Base-by-base conservation (phyloP, 1,284 basidiomycete species). In the Boletus austroedulis region DNA sequence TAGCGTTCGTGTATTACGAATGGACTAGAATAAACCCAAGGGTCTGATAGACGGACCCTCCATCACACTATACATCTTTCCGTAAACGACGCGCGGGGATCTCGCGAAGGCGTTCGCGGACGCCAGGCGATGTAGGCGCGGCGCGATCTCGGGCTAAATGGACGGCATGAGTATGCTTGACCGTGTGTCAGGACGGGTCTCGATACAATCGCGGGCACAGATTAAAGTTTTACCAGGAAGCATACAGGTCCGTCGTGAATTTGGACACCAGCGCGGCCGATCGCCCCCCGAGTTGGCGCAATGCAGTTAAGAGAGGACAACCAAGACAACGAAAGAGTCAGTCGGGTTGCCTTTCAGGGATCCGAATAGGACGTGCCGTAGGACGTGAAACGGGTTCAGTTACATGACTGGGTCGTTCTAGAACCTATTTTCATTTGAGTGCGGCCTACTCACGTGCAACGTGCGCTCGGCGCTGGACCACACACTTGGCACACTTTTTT, bases 51-150 rank as follows among this genome's bases (percentile, higher is more conserved):
- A 57, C 11, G 28, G 23, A 29, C 29, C 24, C n/a, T 8, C 15
- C 26, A 24, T 62, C 48, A 68, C 63, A 53, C 64, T 32, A 66
- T 50, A 5, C 6, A 15, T n/a, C 29, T 48, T 68, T 32, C 62
- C 56, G 58, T 60, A 67, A 62, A 12, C 54, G 63, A 50, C 2
- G 55, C 65, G 65, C 68, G 67, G 67, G 67, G 65, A 69, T 69
- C 68, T 67, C 65, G 62, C 58, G 50, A 49, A 32, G 10, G 36
- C 9, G 23, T 45, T 64, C 62, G 66, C 62, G 66, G 64, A 55
- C 31, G 28, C 23, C 32, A 32, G 46, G 49, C 15, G 46, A 47
- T 36, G 40, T 53, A 17, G 46, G 47, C 40, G 62, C 43, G 58
- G 50, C 40, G 38, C 17, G 45, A 50, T 65, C 51, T 48, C 55